Conservation (phyloP, 2,329 filamentous ascomycete genomes). For the Myriosclerotinia duriaeana region DNA sequence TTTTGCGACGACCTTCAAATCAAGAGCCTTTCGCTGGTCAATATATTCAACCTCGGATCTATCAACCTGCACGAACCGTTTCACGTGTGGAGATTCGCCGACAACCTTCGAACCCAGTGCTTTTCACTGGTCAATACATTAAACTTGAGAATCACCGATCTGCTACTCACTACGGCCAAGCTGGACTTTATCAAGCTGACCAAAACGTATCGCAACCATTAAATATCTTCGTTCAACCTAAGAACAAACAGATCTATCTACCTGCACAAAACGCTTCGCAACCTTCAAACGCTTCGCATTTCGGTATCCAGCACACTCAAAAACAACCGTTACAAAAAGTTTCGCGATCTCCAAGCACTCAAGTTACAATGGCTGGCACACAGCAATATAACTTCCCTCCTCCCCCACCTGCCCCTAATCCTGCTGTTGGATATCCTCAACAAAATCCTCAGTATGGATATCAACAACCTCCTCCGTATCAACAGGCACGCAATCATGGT, state of each 20-base stretch:
- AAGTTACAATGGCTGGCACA: conserved; percentile 34
- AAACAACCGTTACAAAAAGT: conserved; percentile 6
- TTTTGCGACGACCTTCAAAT: conserved; percentile 6
- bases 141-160: too few relatives aligned
- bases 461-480: conserved; percentile 33
- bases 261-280: neutral
- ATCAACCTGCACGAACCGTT: neutral
- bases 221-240: too few relatives aligned
- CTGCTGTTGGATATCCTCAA: conserved; percentile 34
- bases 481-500: conserved; percentile 39
- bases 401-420: conserved; percentile 39
- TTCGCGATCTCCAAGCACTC: conserved; percentile 1
- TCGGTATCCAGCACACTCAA: conserved; percentile 26
- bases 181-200: too few relatives aligned
- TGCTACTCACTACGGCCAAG: too few relatives aligned
- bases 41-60: neutral
- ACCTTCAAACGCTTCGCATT: neutral
- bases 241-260: neutral
- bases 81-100: neutral
- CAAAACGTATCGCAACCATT: too few relatives aligned
- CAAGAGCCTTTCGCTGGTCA: neutral
- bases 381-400: conserved; percentile 42
- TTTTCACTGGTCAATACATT: too few relatives aligned
- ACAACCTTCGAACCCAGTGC: neutral
- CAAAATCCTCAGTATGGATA: conserved; percentile 38